Conservation (phyloP, 305 asterid genomes). For the Fraxinus dipetala region DNA sequence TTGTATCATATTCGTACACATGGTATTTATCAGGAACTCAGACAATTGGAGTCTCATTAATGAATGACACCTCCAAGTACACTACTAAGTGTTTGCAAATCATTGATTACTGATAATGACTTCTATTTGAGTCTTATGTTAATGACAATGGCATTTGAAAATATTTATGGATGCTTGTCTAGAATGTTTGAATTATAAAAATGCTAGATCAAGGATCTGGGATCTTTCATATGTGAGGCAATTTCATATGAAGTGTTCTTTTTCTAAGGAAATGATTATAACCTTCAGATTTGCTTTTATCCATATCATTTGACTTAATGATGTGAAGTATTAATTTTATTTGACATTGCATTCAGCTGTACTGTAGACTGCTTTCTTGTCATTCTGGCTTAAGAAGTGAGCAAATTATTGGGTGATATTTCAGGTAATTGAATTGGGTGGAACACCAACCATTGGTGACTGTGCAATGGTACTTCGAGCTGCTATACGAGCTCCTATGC, state of each 20-base stretch:
- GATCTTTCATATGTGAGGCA: neutral
- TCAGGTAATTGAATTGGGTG: conserved; percentile 91
- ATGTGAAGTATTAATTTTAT: neutral
- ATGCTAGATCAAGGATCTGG: neutral
- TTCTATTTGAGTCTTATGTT: neutral
- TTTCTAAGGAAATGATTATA: neutral
- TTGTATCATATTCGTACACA: neutral
- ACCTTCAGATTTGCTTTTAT: neutral
- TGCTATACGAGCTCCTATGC: conserved; percentile 93
- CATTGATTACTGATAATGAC: neutral
- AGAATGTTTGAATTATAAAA: neutral
- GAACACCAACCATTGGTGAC: conserved; percentile 89
- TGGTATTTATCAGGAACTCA: neutral
- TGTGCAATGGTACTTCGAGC: conserved; percentile 94
- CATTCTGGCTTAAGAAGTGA: conserved; percentile 17
- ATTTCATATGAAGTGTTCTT: neutral
- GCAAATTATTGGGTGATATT: conserved; percentile 16
- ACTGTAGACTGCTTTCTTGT: neutral
- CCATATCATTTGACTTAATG: neutral
- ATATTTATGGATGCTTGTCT: neutral
- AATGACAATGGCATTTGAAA: neutral
- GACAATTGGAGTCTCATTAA: neutral
- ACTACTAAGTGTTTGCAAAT: neutral
- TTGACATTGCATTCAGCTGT: conserved; percentile 10
- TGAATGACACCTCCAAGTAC: neutral